Conservation (phyloP, 305 asterid species). For the Rubia occidens region DNA sequence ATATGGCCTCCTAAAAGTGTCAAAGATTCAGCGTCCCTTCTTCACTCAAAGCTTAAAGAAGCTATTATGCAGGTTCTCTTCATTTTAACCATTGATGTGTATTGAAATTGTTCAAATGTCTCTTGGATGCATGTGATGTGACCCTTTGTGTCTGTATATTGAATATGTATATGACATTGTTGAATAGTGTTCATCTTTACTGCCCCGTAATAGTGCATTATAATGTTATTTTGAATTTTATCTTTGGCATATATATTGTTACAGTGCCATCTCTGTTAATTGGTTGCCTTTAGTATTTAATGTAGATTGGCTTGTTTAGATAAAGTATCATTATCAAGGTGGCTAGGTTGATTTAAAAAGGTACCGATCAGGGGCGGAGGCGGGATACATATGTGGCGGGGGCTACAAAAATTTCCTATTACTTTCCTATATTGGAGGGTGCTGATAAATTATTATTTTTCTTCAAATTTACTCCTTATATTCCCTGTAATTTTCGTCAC, state of each 20-base stretch:
- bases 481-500: too few relatives aligned
- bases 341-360: background rate
- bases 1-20: conserved; percentile 96
- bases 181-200: background rate
- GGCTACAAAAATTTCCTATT: too few relatives aligned
- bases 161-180: background rate
- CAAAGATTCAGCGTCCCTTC: conserved; percentile 80
- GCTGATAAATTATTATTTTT: too few relatives aligned
- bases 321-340: background rate
- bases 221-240: background rate
- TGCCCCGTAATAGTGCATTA: background rate
- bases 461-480: too few relatives aligned
- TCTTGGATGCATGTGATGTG: background rate
- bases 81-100: conserved; percentile 1
- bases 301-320: background rate
- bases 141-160: background rate
- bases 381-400: too few relatives aligned
- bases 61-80: conserved; percentile 69
- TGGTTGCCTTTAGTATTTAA: background rate
- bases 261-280: background rate
- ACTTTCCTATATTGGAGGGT: too few relatives aligned
- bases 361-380: too few relatives aligned
- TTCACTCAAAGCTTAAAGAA: conserved; percentile 78
- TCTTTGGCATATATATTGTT: background rate
- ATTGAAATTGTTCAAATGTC: background rate